Base-by-base conservation (phyloP, 257 asterid genomes). In the Prunella vulgaris region DNA sequence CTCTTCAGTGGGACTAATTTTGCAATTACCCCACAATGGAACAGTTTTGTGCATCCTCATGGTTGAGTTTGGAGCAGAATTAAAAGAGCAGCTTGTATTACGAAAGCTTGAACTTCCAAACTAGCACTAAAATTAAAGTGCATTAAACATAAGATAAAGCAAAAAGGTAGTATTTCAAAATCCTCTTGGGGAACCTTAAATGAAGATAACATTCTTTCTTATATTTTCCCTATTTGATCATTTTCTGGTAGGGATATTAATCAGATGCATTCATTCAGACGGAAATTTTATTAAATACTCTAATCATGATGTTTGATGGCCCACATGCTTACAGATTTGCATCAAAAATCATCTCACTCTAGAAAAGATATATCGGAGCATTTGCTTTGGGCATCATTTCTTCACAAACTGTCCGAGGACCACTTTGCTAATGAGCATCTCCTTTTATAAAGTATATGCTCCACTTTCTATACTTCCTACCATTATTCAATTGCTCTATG, bases 321-420 rank as follows among this genome's bases (percentile, higher is more conserved):
- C 60, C 20, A 24, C 70, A 21, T 17, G 52, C 38, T 27, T 35
- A 12, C 33, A 22, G 62, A 73, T 65, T 25, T 65, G 54, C 20
- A 60, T 56, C 64, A 10, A 46, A n/a, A 28, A 44, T 69, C 49
- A 25, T 48, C 13, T 37, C 60, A 66, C 73, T 48, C 15, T 17
- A 60, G 9, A 18, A 76, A 70, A 60, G 28, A 59, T 59, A 67
- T 35, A 46, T 18, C 25, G 15, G 35, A 24, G 10, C n/a, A 28
- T 21, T 35, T 17, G 42, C 35, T 62, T 44, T 54, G 28, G 38
- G 35, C 66, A 28, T 40, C 33, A 77, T 30, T 15, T 46, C 40
- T 27, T 68, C 14, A 49, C 79, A 64, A 70, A 69, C 58, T 56
- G 66, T 60, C 65, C 20, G 7, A 62, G 75, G 78, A 48, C 76